Evolutionary conservation across 768 basidiomycete genomes (phyloP).

Genomic region (Tricholoma furcatifolium): DNA sequence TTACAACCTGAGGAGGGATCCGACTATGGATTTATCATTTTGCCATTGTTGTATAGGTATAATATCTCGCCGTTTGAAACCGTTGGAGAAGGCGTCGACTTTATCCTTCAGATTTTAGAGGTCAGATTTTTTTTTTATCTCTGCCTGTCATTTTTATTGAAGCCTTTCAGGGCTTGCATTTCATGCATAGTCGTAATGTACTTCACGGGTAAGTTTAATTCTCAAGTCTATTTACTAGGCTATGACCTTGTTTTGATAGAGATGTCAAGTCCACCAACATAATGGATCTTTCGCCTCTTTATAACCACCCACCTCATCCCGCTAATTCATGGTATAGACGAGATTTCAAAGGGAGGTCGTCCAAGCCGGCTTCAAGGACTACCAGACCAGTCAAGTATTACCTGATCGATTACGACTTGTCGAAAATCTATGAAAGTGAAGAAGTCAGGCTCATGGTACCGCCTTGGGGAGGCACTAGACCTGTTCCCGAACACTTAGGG

Average conservation of each 20-base stretch:
- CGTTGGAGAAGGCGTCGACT: constrained; percentile 29
- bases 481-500: constrained; percentile 32
- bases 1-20: constrained; percentile 20
- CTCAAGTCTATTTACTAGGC: background rate
- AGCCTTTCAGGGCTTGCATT: constrained; percentile 25
- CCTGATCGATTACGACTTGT: constrained; percentile 27
- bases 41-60: constrained; percentile 24
- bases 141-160: background rate
- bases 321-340: constrained; percentile 9
- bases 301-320: constrained; percentile 22
- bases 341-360: constrained; percentile 11
- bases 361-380: constrained; percentile 16
- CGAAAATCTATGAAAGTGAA: constrained; percentile 22
- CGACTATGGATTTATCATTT: constrained; percentile 21
- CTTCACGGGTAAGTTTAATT: constrained; percentile 26
- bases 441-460: constrained; percentile 24
- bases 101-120: constrained; percentile 27
- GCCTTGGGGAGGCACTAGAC: constrained; percentile 37
- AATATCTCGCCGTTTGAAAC: constrained; percentile 25
- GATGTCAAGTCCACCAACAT: constrained; percentile 26
- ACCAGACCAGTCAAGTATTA: constrained; percentile 24
- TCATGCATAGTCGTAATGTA: constrained; percentile 31
- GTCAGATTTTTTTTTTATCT: constrained; percentile 6
- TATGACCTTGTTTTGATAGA: no score
- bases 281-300: constrained; percentile 23